Percentiles rank a stretch among this genome's conserved stretches.
These are phyloP conservation scores for Solanum clarkiae DNA, from an alignment of 257 asterid genomes.

Conservation along the genomic window DNA sequence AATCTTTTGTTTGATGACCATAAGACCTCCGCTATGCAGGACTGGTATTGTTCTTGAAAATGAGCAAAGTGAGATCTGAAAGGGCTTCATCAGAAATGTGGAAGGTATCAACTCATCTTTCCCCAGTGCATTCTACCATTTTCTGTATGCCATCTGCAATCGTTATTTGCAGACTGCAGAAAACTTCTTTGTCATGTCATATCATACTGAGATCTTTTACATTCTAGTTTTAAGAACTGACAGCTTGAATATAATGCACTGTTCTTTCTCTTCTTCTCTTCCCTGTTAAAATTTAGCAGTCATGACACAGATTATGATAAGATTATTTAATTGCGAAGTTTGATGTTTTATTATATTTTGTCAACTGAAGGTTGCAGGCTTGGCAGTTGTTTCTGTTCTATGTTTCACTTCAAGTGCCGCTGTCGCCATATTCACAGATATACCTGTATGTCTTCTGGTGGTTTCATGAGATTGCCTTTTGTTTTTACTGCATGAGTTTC, in stretches of 20 bases:
- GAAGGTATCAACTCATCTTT: slow-evolving; percentile 45
- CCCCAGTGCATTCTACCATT: neutral
- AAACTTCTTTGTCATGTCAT: neutral
- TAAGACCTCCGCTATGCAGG: slow-evolving; percentile 32
- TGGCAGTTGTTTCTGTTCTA: slow-evolving; percentile 81
- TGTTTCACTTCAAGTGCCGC: slow-evolving; percentile 73
- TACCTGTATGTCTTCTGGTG: slow-evolving; percentile 50
- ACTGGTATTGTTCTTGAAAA: slow-evolving; percentile 65
- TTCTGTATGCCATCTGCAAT: neutral
- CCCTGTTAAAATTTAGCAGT: neutral
- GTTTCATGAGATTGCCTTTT: neutral
- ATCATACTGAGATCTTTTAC: neutral
- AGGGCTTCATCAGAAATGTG: slow-evolving; percentile 66
- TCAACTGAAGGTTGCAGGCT: slow-evolving; percentile 63
- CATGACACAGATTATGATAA: neutral
- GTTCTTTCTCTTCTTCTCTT: neutral
- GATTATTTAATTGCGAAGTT: neutral
- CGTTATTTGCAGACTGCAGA: neutral
- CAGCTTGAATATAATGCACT: neutral
- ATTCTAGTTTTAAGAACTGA: neutral
- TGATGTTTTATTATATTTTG: neutral
- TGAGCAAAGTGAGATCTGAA: slow-evolving; percentile 93
- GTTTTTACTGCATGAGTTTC: neutral
- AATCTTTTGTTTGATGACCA: neutral
- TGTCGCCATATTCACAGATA: slow-evolving; percentile 52